Base-by-base conservation (phyloP, 108 stramenopile genomes). In the Cafeteria roenbergensis region DNA sequence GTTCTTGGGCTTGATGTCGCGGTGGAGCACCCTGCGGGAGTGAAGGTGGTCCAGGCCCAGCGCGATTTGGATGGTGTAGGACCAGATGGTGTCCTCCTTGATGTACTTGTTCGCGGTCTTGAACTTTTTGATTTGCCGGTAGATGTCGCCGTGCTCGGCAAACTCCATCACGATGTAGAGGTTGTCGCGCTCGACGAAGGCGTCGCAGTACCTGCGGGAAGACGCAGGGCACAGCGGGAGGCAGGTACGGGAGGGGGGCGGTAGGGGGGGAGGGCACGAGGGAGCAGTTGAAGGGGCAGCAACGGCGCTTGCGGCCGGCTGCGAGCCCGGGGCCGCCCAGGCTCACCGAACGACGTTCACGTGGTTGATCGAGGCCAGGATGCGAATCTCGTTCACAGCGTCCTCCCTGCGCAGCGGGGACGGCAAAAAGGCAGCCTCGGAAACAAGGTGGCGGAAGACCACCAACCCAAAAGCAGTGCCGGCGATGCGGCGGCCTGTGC, bases 91-190 rank as follows among this genome's bases (percentile, higher is more conserved):
- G 59, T 9, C 37, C n/a, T 61, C 59, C 30, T 61, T 61, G 59
- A 61, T 27, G n/a, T 61, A 61, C 59, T 61, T 61, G 59, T 61
- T 61, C 17, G 59, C 59, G 2, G 34, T 27, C n/a, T 61, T 61
- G 59, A 61, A 61, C 30, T 27, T 12, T 2, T 12, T 26, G 22
- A 61, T 12, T 22, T 61, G 59, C 21, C 59, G 22, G 37, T 61
- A n/a, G 21, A 38, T 22, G 35, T 83, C 82, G 22, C 80, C 78
- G 53, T 72, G 59, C 26, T 66, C 52, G 52, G 80, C 81, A 64
- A 80, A 71, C 51, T 82, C 82, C 82, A 84, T 84, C 61, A 84
- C 59, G 34, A 84, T 84, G 64, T 82, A 81, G 26, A 81, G 63
- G 34, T 78, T 74, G 28, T 61, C 59, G 24, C 59, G 34, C n/a